Conservation (phyloP, 2,329 filamentous ascomycete species). For the Botryotinia globosa region DNA sequence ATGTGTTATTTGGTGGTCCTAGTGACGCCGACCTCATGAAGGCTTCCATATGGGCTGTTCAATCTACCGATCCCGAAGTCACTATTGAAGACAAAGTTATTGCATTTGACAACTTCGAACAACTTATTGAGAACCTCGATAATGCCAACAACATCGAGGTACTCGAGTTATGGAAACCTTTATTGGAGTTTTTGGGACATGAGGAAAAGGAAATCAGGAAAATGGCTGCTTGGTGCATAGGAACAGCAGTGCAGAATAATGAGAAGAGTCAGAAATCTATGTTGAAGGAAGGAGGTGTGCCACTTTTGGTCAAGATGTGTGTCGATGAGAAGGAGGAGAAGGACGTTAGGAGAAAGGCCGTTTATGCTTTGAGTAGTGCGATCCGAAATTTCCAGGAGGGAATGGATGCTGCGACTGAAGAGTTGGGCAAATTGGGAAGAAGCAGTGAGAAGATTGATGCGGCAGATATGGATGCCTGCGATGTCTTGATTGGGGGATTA, state of each 20-base stretch:
- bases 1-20: constrained; percentile 75
- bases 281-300: constrained; percentile 62
- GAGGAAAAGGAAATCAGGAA: constrained; percentile 69
- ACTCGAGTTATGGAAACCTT: constrained; percentile 76
- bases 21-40: constrained; percentile 92
- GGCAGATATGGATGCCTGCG: constrained; percentile 80
- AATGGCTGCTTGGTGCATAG: constrained; percentile 92
- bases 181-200: constrained; percentile 67
- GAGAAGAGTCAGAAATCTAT: constrained; percentile 74
- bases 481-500: constrained; percentile 68
- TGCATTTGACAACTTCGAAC: constrained; percentile 93
- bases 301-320: constrained; percentile 64
- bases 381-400: constrained; percentile 87
- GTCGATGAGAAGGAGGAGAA: constrained; percentile 57
- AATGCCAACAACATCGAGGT: constrained; percentile 92
- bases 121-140: constrained; percentile 87
- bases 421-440: constrained; percentile 54
- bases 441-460: constrained; percentile 65
- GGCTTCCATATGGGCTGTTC: constrained; percentile 74
- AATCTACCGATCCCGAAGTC: constrained; percentile 57
- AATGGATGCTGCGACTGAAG: constrained; percentile 64
- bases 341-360: constrained; percentile 76
- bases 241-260: constrained; percentile 97
- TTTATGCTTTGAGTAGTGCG: constrained; percentile 83
- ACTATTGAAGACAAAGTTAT: constrained; percentile 73